These are phyloP conservation scores for Dillenia suffruticosa DNA, from an alignment of 164 flowering plant species.

Conservation along the genomic window DNA sequence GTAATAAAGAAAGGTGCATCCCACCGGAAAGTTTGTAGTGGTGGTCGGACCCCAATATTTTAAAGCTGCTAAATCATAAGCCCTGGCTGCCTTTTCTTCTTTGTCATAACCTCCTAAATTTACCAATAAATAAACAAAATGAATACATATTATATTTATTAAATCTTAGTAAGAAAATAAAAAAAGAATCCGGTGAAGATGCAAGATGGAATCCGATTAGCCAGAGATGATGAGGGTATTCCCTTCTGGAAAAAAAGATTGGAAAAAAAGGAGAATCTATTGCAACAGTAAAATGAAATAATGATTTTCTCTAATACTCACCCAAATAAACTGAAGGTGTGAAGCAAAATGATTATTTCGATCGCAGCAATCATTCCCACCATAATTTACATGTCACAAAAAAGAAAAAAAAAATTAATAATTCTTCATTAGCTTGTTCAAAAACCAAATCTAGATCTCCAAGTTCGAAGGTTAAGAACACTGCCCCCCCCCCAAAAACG, in stretches of 20 bases:
- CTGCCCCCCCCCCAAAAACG: too few species aligned
- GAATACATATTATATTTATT: too few species aligned
- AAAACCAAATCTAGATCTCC: neutral
- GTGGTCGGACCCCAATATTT: slow-evolving; percentile 91
- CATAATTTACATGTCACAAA: slow-evolving; percentile 17
- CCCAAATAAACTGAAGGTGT: slow-evolving; percentile 77
- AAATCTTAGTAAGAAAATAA: neutral
- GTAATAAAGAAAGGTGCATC: neutral
- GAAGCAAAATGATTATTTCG: slow-evolving; percentile 20
- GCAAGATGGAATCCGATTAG: too few species aligned
- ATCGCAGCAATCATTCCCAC: slow-evolving; percentile 24
- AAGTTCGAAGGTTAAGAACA: too few species aligned
- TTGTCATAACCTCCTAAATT: slow-evolving; percentile 81
- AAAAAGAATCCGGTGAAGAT: neutral
- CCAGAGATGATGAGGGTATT: too few species aligned
- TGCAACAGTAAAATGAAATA: too few species aligned
- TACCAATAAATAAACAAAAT: neutral
- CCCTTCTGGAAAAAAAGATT: too few species aligned
- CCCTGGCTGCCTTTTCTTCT: slow-evolving; percentile 89
- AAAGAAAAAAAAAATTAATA: slow-evolving; percentile 11
- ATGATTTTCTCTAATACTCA: slow-evolving; percentile 25
- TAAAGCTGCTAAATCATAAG: slow-evolving; percentile 89
- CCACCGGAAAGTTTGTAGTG: slow-evolving; percentile 74
- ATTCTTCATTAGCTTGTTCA: neutral
- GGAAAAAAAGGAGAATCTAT: too few species aligned